These are phyloP conservation scores for Phoma sp. DNA, from an alignment of 2,329 filamentous ascomycete species.

Conservation along the genomic window DNA sequence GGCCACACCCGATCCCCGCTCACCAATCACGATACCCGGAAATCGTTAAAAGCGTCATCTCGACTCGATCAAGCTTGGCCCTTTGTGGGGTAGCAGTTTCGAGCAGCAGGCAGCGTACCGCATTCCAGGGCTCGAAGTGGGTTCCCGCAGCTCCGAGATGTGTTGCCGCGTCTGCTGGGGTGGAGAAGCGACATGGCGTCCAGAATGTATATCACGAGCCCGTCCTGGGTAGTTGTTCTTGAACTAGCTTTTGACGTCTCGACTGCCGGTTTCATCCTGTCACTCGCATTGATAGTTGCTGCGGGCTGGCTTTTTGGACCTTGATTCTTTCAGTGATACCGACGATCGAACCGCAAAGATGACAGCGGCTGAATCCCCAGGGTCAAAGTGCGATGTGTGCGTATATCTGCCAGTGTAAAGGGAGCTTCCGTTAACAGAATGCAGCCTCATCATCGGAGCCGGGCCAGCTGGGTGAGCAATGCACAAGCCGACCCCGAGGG, in stretches of 20 bases:
- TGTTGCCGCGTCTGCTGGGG: constrained; percentile 24
- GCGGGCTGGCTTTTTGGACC: background rate
- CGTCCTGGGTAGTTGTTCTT: background rate
- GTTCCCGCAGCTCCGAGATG: constrained; percentile 23
- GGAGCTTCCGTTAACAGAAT: constrained; percentile 1
- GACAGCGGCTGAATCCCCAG: constrained; percentile 26
- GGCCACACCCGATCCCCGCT: background rate
- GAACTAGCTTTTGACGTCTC: background rate
- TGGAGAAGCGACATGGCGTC: constrained; percentile 5
- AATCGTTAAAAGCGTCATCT: constrained; percentile 16
- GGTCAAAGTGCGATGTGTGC: constrained; percentile 49
- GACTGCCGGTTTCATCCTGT: constrained; percentile 1
- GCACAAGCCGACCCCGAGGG: background rate
- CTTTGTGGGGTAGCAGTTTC: constrained; percentile 34
- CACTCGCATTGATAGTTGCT: background rate
- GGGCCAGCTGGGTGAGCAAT: constrained; percentile 46
- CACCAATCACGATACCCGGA: constrained; percentile 22
- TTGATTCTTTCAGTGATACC: background rate
- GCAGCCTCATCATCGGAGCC: constrained; percentile 49
- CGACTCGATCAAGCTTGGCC: constrained; percentile 20
- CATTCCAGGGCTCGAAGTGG: background rate
- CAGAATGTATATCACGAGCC: constrained; percentile 6
- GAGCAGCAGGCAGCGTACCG: background rate
- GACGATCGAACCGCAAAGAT: constrained; percentile 19
- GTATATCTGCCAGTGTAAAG: constrained; percentile 3